Percentiles rank a stretch among this genome's conserved stretches.
phyloP scores from a whole-genome alignment of 2,329 filamentous ascomycete species.

The Tolypocladium album region DNA sequence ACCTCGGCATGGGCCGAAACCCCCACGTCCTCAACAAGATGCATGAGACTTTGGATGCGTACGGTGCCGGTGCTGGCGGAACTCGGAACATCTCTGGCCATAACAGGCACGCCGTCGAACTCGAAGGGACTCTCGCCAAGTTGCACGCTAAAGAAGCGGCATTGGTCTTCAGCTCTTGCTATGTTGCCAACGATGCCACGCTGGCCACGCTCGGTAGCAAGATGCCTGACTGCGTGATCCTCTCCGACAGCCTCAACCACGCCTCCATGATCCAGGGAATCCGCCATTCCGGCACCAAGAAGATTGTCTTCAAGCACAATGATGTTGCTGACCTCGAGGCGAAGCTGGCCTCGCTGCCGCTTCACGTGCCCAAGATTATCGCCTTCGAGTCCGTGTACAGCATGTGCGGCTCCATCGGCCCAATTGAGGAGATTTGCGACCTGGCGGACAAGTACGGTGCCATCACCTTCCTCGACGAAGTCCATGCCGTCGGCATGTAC shows the following conservation, averaged over 20 bases:
- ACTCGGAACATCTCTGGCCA: conserved; percentile 97
- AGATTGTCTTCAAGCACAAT: conserved; percentile 98
- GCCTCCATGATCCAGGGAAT: conserved; percentile 99
- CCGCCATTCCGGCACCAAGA: conserved; percentile 90
- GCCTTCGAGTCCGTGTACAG: conserved; percentile 98
- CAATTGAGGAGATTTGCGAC: conserved; percentile 92
- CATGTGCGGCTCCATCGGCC: conserved; percentile 97
- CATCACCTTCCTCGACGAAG: conserved; percentile 95
- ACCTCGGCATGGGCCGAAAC: conserved; percentile 95
- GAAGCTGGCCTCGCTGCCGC: conserved; percentile 79
- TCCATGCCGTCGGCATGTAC: conserved; percentile 99
- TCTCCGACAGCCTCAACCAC: conserved; percentile 97
- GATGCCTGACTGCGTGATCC: conserved; percentile 88
- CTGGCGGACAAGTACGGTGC: conserved; percentile 96
- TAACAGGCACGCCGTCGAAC: conserved; percentile 81
- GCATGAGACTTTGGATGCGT: conserved; percentile 90
- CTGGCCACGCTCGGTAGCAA: conserved; percentile 95
- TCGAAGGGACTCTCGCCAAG: conserved; percentile 75
- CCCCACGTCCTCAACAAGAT: conserved; percentile 76
- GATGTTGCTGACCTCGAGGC: conserved; percentile 86
- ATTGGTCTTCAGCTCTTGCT: conserved; percentile 94
- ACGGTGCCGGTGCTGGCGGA: conserved; percentile 88
- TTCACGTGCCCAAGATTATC: conserved; percentile 89
- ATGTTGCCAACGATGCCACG: conserved; percentile 95
- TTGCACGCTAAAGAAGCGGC: conserved; percentile 88